These are phyloP conservation scores for Piper longum DNA, from an alignment of 164 flowering plant species.

Conservation along the genomic window DNA sequence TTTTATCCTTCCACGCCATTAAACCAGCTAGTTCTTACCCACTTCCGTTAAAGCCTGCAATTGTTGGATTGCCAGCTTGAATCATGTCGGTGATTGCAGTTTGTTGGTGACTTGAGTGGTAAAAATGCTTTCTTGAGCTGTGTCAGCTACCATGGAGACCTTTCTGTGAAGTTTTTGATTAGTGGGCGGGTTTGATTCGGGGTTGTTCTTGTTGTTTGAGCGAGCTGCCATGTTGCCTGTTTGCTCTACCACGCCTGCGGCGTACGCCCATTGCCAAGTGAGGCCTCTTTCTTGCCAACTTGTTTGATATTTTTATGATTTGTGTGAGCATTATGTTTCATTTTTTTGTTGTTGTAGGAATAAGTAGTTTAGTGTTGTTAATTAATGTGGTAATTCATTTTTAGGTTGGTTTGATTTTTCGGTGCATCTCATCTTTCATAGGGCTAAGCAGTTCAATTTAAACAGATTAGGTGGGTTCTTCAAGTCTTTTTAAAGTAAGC, in stretches of 20 bases:
- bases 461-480: no score
- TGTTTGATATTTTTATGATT: neutral
- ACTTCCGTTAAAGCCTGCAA: no score
- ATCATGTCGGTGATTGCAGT: no score
- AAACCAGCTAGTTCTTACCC: no score
- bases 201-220: neutral
- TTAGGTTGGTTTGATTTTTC: no score
- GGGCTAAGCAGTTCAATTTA: no score
- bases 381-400: no score
- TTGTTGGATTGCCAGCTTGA: no score
- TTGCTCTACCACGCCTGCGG: constrained; percentile 39
- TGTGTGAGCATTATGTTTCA: neutral
- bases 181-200: neutral
- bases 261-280: constrained; percentile 38
- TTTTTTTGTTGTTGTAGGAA: neutral
- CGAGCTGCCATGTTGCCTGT: constrained; percentile 36
- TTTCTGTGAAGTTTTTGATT: neutral
- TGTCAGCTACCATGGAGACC: neutral
- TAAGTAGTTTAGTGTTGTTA: no score
- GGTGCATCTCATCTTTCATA: no score
- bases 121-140: neutral
- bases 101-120: no score
- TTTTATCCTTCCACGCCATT: no score
- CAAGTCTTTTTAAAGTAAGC: neutral
- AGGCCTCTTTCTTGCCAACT: neutral